These are phyloP conservation scores for Botryosphaeria dothidea DNA, from an alignment of 2,329 filamentous ascomycete species.

Conservation along the genomic window DNA sequence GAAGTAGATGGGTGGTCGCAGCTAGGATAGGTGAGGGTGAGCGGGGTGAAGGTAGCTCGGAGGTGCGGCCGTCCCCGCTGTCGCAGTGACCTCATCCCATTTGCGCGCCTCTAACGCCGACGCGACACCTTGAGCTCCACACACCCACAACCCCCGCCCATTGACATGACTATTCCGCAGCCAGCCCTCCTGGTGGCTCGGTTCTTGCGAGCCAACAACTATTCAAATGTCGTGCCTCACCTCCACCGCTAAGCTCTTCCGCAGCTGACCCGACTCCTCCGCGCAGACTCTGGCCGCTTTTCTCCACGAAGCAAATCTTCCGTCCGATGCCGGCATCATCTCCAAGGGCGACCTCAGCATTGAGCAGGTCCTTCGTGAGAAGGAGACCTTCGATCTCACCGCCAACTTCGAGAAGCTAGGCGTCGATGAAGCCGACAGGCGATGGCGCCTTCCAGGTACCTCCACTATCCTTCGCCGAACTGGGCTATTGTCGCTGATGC, in stretches of 20 bases:
- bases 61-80: background rate
- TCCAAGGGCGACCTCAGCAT: slow-evolving; percentile 54
- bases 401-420: slow-evolving; percentile 58
- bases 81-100: background rate
- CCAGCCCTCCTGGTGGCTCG: slow-evolving; percentile 44
- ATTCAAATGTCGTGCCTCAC: slow-evolving; percentile 35
- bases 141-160: background rate
- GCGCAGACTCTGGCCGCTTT: slow-evolving; percentile 60
- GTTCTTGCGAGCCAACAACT: slow-evolving; percentile 43
- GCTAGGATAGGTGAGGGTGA: too few species aligned
- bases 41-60: too few species aligned
- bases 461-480: background rate
- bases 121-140: too few species aligned
- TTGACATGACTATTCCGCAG: slow-evolving; percentile 29
- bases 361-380: slow-evolving; percentile 62
- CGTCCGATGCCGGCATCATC: slow-evolving; percentile 48
- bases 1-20: too few species aligned
- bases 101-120: background rate
- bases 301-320: slow-evolving; percentile 56
- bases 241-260: background rate
- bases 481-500: slow-evolving; percentile 6
- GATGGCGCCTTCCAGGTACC: slow-evolving; percentile 52
- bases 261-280: slow-evolving; percentile 5
- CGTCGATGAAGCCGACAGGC: slow-evolving; percentile 41
- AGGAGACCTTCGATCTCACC: slow-evolving; percentile 58